Percentiles rank a stretch among this genome's conserved stretches.
Evolutionary conservation across 2,329 filamentous ascomycete species (phyloP).

Genomic region (Clonostachys byssicola): DNA sequence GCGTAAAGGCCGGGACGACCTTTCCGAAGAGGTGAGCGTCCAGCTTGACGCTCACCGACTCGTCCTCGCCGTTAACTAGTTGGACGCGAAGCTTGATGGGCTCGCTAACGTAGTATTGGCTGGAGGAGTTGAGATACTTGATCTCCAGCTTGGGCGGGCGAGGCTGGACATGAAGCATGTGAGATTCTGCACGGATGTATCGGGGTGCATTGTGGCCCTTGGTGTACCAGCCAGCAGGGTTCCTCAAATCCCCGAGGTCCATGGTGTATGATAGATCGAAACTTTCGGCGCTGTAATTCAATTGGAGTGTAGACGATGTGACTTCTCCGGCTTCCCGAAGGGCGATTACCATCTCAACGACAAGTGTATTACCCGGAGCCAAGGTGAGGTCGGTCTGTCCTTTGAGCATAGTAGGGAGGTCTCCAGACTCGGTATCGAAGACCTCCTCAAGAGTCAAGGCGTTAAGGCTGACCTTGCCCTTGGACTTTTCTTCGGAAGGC

Average conservation of each 20-base stretch:
- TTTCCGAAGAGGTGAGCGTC: constrained; percentile 65
- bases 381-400: constrained; percentile 64
- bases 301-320: constrained; percentile 56
- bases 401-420: constrained; percentile 32
- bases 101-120: constrained; percentile 86
- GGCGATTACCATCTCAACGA: constrained; percentile 68
- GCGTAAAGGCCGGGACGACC: constrained; percentile 38
- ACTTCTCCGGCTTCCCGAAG: constrained; percentile 81
- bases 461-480: constrained; percentile 9
- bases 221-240: constrained; percentile 45
- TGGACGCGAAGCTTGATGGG: constrained; percentile 63
- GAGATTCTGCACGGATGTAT: constrained; percentile 42
- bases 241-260: constrained; percentile 38
- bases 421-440: constrained; percentile 15
- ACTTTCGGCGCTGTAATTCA: constrained; percentile 58
- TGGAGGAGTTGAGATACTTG: constrained; percentile 52
- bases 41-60: constrained; percentile 67
- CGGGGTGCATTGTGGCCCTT: constrained; percentile 35
- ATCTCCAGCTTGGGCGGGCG: constrained; percentile 91
- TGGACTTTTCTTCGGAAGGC: constrained; percentile 4
- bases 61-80: constrained; percentile 78
- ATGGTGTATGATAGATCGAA: constrained; percentile 67
- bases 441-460: constrained; percentile 23
- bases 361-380: constrained; percentile 59
- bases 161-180: constrained; percentile 69